phyloP scores from a whole-genome alignment of 495 filamentous ascomycete species.

The Chlorociboria aeruginascens region DNA sequence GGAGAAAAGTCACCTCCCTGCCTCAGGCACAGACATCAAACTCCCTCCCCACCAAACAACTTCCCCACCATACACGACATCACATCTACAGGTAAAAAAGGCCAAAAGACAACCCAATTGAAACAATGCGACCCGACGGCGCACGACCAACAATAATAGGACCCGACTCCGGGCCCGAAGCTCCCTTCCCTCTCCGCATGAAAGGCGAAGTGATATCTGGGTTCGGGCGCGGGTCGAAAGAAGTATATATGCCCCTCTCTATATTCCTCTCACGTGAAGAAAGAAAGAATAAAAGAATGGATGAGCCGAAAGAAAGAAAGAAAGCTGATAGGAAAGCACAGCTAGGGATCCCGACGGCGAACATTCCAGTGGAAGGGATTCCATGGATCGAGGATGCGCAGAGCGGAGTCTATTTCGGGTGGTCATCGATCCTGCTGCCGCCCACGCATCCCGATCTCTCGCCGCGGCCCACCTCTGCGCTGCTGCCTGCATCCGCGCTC shows the following conservation, averaged over 20 bases:
- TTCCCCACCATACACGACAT: no score
- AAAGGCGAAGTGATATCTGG: slow-evolving; percentile 80
- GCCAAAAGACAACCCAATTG: background rate
- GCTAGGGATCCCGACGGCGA: slow-evolving; percentile 94
- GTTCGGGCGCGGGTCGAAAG: slow-evolving; percentile 87
- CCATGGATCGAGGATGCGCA: slow-evolving; percentile 58
- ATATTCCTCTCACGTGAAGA: background rate
- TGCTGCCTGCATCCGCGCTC: background rate
- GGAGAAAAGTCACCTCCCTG: no score
- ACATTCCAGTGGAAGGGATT: slow-evolving; percentile 73
- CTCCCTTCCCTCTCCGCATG: slow-evolving; percentile 72
- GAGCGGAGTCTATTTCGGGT: slow-evolving; percentile 88
- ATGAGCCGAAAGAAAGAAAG: no score
- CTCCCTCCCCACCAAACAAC: no score
- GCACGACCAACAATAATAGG: slow-evolving; percentile 55
- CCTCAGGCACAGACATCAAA: no score
- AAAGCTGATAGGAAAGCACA: no score
- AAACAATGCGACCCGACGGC: slow-evolving; percentile 7
- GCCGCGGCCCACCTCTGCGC: slow-evolving; percentile 3
- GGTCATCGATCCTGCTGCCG: slow-evolving; percentile 52
- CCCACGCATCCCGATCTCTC: slow-evolving; percentile 24
- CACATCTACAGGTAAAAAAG: background rate
- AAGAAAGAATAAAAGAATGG: no score
- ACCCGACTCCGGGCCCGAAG: slow-evolving; percentile 51
- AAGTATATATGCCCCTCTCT: slow-evolving; percentile 44